phyloP scores from a whole-genome alignment of 495 filamentous ascomycete genomes.

The Hypomontagnella monticulosa region DNA sequence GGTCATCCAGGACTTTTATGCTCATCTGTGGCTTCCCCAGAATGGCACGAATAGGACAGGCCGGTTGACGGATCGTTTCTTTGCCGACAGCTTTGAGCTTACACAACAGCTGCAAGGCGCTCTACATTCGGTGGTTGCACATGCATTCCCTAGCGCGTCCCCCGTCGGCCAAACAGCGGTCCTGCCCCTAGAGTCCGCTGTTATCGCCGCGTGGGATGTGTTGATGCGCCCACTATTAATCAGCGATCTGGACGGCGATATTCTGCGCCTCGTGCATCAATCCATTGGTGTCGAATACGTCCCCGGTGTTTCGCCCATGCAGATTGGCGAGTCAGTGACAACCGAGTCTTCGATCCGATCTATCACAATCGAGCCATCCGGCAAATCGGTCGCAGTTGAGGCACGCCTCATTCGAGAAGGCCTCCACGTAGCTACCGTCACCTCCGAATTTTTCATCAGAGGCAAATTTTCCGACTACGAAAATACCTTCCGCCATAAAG shows the following conservation, averaged over 20 bases:
- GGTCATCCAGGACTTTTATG: too few species aligned
- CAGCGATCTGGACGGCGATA: slow-evolving; percentile 89
- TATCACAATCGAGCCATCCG: slow-evolving; percentile 96
- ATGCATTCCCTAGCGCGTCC: too few species aligned
- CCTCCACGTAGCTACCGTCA: slow-evolving; percentile 91
- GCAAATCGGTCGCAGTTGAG: slow-evolving; percentile 99
- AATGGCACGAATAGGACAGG: too few species aligned
- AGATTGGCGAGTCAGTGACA: slow-evolving; percentile 91
- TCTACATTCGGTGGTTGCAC: too few species aligned
- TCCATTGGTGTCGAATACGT: slow-evolving; percentile 98
- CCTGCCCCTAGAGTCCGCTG: slow-evolving; percentile 98
- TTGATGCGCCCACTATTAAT: slow-evolving; percentile 99
- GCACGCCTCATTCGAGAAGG: slow-evolving; percentile 85
- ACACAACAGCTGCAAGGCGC: too few species aligned
- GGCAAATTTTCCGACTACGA: slow-evolving; percentile 91
- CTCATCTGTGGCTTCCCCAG: too few species aligned
- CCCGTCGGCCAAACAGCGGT: slow-evolving; percentile 27
- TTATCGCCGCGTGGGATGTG: slow-evolving; percentile 98
- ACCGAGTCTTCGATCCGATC: slow-evolving; percentile 97
- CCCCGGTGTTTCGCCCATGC: slow-evolving; percentile 92
- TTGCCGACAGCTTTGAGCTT: too few species aligned
- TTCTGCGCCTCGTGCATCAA: slow-evolving; percentile 92
- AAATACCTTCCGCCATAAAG: slow-evolving; percentile 98
- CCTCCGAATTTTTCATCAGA: slow-evolving; percentile 95
- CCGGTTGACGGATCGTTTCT: too few species aligned